Evolutionary conservation across 139 green algal species (phyloP), one percentile per base, ranked within the genome.

Genomic region (Chlorella sorokiniana): DNA sequence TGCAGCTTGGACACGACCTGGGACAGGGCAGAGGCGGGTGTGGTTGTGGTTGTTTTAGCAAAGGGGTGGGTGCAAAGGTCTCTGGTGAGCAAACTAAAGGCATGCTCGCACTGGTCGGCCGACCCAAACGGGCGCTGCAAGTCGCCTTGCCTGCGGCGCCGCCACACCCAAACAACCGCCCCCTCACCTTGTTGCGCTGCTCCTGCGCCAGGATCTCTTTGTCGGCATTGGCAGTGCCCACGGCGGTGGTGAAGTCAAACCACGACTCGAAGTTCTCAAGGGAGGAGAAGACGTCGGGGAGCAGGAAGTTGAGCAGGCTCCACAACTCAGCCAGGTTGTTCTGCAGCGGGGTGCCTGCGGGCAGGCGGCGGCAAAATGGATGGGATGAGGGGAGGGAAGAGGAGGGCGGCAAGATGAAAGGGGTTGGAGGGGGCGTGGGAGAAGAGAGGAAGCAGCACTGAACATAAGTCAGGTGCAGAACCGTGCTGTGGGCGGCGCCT

Each of bases 301-400:
- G 91, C 77, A 99, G 86, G 91, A 99, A 99, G 91, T 99, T 99
- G 61, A 99, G 91, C 68, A 99, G 89, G 37, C 89, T 95, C 96
- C 96, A 99, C 75, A 99, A 90, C 91, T 99, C 97, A 22, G 82
- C 73, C 65, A 99, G 91, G 87, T 98, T 98, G 93, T 99, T 99
- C 87, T 99, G 97, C 75, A 99, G 90, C 27, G 97, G 97, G 0
- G 97, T 99, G 78, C 96, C 94, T 97, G 87, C 42, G 14, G 18
- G 70, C 14, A 35, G 73, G 14, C 11, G 48, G 16, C 11, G 48
- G 48, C 14, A 16, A 11, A 56, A 56, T 22, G 33, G 10, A n/a
- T 2, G 23, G 16, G 65, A 48, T 29, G 1, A 41, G 14, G 8
- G 69, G 31, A 48, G 18, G 31, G 51, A 52, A 27, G 56, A 20